Evolutionary conservation across 139 green algal species (phyloP).

Genomic region (Closterium sp.): DNA sequence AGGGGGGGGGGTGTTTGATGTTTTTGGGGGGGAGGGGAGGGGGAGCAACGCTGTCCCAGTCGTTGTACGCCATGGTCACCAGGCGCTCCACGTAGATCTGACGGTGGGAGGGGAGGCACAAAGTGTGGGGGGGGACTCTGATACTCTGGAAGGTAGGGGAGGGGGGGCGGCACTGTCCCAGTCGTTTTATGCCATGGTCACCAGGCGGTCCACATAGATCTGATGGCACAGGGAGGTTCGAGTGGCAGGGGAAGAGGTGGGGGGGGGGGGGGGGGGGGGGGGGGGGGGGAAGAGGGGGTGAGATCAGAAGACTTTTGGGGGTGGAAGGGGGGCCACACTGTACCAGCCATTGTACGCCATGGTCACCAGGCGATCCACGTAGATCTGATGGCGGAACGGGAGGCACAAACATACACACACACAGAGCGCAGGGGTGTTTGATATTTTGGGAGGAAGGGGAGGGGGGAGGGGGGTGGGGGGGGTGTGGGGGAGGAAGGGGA

Average conservation of each 20-base stretch:
- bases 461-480: neutral
- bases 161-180: too few relatives aligned
- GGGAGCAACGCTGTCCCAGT: constrained; percentile 33
- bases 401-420: too few relatives aligned
- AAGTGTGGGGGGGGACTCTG: neutral
- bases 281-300: neutral
- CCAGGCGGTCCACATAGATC: constrained; percentile 42
- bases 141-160: too few relatives aligned
- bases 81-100: constrained; percentile 46
- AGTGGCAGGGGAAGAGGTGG: neutral
- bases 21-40: neutral
- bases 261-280: neutral
- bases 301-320: too few relatives aligned
- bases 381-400: constrained; percentile 11
- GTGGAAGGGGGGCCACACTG: too few relatives aligned
- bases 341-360: constrained; percentile 46
- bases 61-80: constrained; percentile 46
- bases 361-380: constrained; percentile 47
- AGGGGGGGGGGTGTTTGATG: neutral
- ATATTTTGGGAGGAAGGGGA: too few relatives aligned
- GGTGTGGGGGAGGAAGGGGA: neutral
- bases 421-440: neutral
- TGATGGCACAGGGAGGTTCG: neutral
- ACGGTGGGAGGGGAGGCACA: neutral
- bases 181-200: constrained; percentile 48